These are phyloP conservation scores for Sarocladium oryzae DNA, from an alignment of 2,329 filamentous ascomycete species.

Conservation along the genomic window DNA sequence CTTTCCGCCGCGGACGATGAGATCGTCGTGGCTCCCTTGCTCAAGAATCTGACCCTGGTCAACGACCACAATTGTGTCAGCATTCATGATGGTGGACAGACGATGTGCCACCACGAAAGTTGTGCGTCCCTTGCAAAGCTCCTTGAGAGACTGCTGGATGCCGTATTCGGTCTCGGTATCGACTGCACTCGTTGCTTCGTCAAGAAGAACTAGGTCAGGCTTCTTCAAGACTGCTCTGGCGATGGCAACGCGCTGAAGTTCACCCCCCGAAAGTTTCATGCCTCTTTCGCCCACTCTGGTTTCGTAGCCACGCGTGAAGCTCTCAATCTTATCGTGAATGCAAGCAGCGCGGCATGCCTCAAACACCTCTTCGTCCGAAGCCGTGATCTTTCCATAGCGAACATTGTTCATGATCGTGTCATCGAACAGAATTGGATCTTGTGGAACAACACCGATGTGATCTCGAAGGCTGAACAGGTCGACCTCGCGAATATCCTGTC, in stretches of 20 bases:
- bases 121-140: slow-evolving; percentile 53
- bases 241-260: slow-evolving; percentile 61
- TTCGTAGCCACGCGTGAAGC: slow-evolving; percentile 31
- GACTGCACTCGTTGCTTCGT: slow-evolving; percentile 74
- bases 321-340: slow-evolving; percentile 51
- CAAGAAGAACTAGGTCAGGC: slow-evolving; percentile 69
- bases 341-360: slow-evolving; percentile 49
- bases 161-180: slow-evolving; percentile 63
- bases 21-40: slow-evolving; percentile 52
- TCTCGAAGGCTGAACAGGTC: slow-evolving; percentile 44
- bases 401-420: slow-evolving; percentile 55
- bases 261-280: slow-evolving; percentile 58
- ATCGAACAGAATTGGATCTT: slow-evolving; percentile 49
- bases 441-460: slow-evolving; percentile 50
- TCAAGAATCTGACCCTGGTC: slow-evolving; percentile 57
- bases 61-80: slow-evolving; percentile 61
- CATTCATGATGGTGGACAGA: slow-evolving; percentile 64
- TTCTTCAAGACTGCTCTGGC: slow-evolving; percentile 67
- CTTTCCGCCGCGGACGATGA: slow-evolving; percentile 52
- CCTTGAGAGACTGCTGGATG: slow-evolving; percentile 55
- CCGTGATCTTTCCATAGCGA: slow-evolving; percentile 47
- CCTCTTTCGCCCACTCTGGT: slow-evolving; percentile 12
- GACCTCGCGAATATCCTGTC: slow-evolving; percentile 49
- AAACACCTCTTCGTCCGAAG: slow-evolving; percentile 48
- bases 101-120: slow-evolving; percentile 65